These are phyloP conservation scores for Peterozyma xylosa DNA, from an alignment of 805 yeast species.

Conservation along the genomic window DNA sequence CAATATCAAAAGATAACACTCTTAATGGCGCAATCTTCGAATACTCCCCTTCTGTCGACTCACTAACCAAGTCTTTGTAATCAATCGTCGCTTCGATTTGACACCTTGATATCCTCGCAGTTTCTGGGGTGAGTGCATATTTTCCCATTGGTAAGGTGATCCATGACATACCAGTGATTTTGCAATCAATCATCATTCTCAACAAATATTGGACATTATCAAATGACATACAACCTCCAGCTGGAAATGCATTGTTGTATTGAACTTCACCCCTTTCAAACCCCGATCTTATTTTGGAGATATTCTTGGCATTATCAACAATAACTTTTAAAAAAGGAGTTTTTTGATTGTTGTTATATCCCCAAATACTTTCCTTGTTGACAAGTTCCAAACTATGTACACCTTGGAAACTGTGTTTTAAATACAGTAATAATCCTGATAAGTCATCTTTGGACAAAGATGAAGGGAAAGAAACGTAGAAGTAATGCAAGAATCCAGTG, in stretches of 20 bases:
- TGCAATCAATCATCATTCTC: slow-evolving; percentile 87
- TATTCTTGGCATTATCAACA: slow-evolving; percentile 56
- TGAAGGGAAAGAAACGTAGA: slow-evolving; percentile 86
- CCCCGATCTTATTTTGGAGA: slow-evolving; percentile 63
- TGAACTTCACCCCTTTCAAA: slow-evolving; percentile 79
- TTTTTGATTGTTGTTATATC: slow-evolving; percentile 72
- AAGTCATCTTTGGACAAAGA: slow-evolving; percentile 59
- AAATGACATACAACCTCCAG: slow-evolving; percentile 60
- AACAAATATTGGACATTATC: slow-evolving; percentile 86
- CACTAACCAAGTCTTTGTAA: slow-evolving; percentile 65
- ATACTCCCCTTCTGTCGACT: slow-evolving; percentile 91
- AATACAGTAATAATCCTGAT: slow-evolving; percentile 32
- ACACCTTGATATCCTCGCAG: slow-evolving; percentile 55
- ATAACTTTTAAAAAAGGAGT: slow-evolving; percentile 74
- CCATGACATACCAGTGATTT: slow-evolving; percentile 97
- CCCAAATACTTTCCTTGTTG: slow-evolving; percentile 87
- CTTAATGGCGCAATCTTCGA: slow-evolving; percentile 89
- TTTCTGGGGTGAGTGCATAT: slow-evolving; percentile 36
- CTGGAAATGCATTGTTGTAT: slow-evolving; percentile 56
- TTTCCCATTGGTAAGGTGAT: slow-evolving; percentile 74
- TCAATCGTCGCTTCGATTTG: slow-evolving; percentile 77
- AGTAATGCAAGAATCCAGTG: slow-evolving; percentile 80
- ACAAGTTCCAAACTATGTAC: slow-evolving; percentile 57
- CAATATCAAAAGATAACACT: slow-evolving; percentile 91
- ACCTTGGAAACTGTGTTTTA: slow-evolving; percentile 45